Percentiles rank a stretch among this genome's conserved stretches.
Evolutionary conservation across 1,284 basidiomycete species (phyloP).

Genomic region (Ustilago shanxiensis): DNA sequence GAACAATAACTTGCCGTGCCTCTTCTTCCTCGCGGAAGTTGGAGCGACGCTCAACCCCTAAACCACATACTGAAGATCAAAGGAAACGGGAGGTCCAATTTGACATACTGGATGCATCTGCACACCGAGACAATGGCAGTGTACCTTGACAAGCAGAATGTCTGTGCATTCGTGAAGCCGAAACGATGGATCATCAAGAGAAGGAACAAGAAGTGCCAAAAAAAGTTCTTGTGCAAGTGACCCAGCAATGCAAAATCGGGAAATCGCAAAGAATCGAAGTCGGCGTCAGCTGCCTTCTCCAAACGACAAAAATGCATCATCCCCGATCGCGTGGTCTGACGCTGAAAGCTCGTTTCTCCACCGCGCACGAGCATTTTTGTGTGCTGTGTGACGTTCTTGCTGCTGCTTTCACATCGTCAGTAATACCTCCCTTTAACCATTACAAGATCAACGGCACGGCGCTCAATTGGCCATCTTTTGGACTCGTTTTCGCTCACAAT

Average conservation of each 20-base stretch:
- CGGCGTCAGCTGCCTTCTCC: background rate
- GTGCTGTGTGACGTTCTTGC: background rate
- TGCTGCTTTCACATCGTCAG: background rate
- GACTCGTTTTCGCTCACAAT: background rate
- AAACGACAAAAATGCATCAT: too few species aligned
- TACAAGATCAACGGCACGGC: background rate
- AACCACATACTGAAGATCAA: too few species aligned
- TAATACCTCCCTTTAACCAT: background rate
- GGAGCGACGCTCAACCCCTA: too few species aligned
- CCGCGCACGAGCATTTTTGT: constrained; percentile 4
- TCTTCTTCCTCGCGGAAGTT: too few species aligned
- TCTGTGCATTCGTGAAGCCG: too few species aligned
- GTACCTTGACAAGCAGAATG: too few species aligned
- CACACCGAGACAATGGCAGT: too few species aligned
- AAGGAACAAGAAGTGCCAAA: background rate
- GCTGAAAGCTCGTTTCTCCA: background rate
- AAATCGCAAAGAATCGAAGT: background rate
- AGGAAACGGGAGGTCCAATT: too few species aligned
- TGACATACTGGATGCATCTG: too few species aligned
- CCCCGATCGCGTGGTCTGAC: constrained; percentile 9
- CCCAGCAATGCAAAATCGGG: background rate
- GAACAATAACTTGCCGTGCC: too few species aligned
- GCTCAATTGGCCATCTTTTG: background rate
- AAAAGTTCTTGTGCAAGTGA: background rate
- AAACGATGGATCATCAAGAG: background rate